Evolutionary conservation across 73 alveolate species (phyloP).

Genomic region (Paraurostyla sp.): DNA sequence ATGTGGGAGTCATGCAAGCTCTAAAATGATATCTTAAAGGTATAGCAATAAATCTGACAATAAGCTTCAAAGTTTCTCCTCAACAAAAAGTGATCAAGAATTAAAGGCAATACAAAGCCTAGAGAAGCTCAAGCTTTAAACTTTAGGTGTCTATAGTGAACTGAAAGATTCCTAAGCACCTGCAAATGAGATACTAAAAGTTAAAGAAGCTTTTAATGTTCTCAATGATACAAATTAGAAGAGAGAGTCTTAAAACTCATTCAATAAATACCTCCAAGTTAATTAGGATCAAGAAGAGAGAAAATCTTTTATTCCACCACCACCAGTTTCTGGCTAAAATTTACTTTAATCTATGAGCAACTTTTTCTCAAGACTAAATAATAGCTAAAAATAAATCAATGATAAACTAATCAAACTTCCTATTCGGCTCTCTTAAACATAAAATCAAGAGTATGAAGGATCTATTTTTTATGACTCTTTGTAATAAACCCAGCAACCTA

Average conservation of each 20-base stretch:
- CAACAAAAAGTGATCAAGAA: background rate
- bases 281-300: background rate
- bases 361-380: background rate
- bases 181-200: background rate
- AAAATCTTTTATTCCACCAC: conserved; percentile 19
- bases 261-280: background rate
- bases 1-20: too few species aligned
- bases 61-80: background rate
- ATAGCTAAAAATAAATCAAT: background rate
- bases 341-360: background rate
- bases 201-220: background rate
- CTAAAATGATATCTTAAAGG: too few species aligned
- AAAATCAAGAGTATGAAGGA: too few species aligned
- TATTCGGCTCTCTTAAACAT: too few species aligned
- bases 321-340: background rate
- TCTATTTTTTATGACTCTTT: background rate
- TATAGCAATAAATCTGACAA: background rate
- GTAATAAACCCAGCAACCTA: background rate
- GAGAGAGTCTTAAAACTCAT: background rate
- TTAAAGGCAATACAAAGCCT: background rate
- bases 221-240: background rate
- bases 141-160: background rate
- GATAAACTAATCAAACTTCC: background rate
- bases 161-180: conserved; percentile 33
- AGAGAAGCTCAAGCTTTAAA: background rate